Conservation (phyloP, 2,329 filamentous ascomycete genomes). For the Aureobasidium uvarum region DNA sequence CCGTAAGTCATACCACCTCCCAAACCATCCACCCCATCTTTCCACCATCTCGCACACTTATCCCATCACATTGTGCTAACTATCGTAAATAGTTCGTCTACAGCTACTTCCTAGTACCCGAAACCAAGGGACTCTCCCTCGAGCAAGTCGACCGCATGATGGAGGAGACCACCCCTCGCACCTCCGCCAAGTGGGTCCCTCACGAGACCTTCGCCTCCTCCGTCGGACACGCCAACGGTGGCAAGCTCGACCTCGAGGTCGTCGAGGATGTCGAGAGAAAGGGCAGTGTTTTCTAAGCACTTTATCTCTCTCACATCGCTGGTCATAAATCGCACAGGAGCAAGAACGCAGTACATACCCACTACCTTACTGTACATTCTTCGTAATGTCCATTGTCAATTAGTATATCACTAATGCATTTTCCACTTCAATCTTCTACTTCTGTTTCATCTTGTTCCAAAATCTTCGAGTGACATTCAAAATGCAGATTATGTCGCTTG, state of each 20-base stretch:
- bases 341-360: background rate
- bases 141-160: slow-evolving; percentile 86
- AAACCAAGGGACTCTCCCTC: slow-evolving; percentile 61
- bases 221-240: slow-evolving; percentile 50
- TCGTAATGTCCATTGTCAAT: slow-evolving; percentile 1
- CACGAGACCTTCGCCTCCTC: slow-evolving; percentile 64
- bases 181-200: slow-evolving; percentile 72
- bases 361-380: background rate
- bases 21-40: too few species aligned
- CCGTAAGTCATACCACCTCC: too few species aligned
- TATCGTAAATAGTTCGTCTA: too few species aligned
- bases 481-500: background rate
- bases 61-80: too few species aligned
- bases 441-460: background rate
- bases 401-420: slow-evolving; percentile 5
- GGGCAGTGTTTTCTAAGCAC: slow-evolving; percentile 38
- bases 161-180: slow-evolving; percentile 77
- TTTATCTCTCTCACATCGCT: background rate
- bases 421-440: background rate
- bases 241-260: slow-evolving; percentile 35
- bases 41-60: too few species aligned
- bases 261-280: slow-evolving; percentile 39
- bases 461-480: too few species aligned
- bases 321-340: background rate
- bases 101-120: slow-evolving; percentile 67